Base-by-base conservation (phyloP, 225 moss, liverwort and hornwort genomes). In the Anthoceros angustus region DNA sequence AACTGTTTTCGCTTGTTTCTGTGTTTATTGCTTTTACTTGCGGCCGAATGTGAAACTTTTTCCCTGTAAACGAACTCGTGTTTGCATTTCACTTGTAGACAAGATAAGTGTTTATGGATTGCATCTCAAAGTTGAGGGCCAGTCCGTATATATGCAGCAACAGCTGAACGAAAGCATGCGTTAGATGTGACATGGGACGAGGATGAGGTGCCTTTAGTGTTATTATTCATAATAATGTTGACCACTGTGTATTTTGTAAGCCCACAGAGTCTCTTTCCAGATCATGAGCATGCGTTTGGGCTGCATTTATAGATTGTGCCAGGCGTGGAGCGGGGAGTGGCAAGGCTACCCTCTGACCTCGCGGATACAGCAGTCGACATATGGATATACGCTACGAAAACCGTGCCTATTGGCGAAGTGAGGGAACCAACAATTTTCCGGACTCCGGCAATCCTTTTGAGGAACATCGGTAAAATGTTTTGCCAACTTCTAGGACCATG, bases 181-280 rank as follows among this genome's bases (percentile, higher is more conserved):
- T 55, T 55, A 23, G 55, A 55, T 55, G 55, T 55, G 55, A 55
- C 55, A 55, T 55, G 55, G 55, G 55, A 55, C 55, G n/a, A 55
- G 55, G 8, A 55, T 55, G 55, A 55, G 55, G 55, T 55, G 55
- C 55, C 55, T 55, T 20, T 5, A 55, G 6, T 20, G 10, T 20
- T 0, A 55, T 15, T 55, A 55, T 55, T 55, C 55, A 55, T 55
- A 55, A 55, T 55, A 0, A 55, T 48, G 46, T 2, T 48, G 55
- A 55, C 55, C 23, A 9, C 55, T 9, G 14, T 55, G 55, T 55
- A 9, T 55, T n/a, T n/a, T 23, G 0, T 55, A 55, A 55, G 55
- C 55, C 23, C n/a, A 23, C 5, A 55, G 14, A 55, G 55, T 23
- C 55, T 55, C 55, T 55, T 55, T 55, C 10, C 5, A 55, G 55